A percentile compares a stretch with the other conserved stretches of the same genome.
phyloP scores from a whole-genome alignment of 1,139 yeast species.

The Hansenula lynferdii region DNA sequence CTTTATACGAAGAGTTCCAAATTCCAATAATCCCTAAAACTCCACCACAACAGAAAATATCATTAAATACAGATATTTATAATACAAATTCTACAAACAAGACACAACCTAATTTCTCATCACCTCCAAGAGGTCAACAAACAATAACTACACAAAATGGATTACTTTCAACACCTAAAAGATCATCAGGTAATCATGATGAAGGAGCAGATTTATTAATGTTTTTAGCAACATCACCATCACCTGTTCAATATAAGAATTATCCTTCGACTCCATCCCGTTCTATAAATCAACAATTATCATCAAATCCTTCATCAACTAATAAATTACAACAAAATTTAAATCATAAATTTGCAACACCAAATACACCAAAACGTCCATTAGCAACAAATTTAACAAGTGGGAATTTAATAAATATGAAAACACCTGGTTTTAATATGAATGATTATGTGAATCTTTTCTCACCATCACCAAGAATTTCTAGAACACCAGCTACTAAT shows the following conservation, averaged over 20 bases:
- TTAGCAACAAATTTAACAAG: too few species aligned
- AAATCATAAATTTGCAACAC: slow-evolving; percentile 16
- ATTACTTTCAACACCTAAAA: slow-evolving; percentile 20
- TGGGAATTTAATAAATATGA: slow-evolving; percentile 15
- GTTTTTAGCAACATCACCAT: slow-evolving; percentile 84
- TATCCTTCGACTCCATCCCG: slow-evolving; percentile 20
- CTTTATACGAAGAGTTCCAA: slow-evolving; percentile 15
- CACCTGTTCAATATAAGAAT: slow-evolving; percentile 38
- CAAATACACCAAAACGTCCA: slow-evolving; percentile 26
- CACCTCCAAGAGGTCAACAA: slow-evolving; percentile 5
- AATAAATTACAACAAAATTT: slow-evolving; percentile 1
- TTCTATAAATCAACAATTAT: slow-evolving; percentile 1
- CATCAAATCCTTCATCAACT: slow-evolving; percentile 10
- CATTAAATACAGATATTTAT: slow-evolving; percentile 17
- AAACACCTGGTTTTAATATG: slow-evolving; percentile 77
- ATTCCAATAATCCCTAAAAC: slow-evolving; percentile 19
- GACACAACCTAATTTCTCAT: slow-evolving; percentile 10
- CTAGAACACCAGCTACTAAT: slow-evolving; percentile 13
- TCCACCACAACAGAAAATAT: slow-evolving; percentile 22
- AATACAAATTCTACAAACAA: slow-evolving; percentile 23
- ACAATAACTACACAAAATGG: slow-evolving; percentile 6
- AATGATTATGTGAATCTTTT: slow-evolving; percentile 60
- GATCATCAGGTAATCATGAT: slow-evolving; percentile 39
- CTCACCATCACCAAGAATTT: slow-evolving; percentile 9
- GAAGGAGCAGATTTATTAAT: slow-evolving; percentile 82